Base-by-base conservation (phyloP, 768 basidiomycete genomes). In the Favolaschia claudopus region DNA sequence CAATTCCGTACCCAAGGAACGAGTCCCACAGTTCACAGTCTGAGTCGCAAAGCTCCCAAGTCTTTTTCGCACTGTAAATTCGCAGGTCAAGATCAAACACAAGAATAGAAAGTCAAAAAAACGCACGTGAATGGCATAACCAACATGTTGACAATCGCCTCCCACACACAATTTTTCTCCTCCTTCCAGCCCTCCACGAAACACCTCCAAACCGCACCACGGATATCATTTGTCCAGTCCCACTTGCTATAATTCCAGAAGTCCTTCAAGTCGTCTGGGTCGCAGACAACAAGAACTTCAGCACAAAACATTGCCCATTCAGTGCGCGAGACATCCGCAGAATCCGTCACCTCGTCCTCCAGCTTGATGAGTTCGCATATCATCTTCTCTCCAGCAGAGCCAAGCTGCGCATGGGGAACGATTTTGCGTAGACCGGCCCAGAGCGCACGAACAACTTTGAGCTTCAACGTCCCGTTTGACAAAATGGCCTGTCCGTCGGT, bases 91-190 rank as follows among this genome's bases (percentile, higher is more conserved):
- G 63, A 34, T 62, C 31, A 46, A 34, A 28, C 3, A 53, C 19
- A 32, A 22, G 38, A 55, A 28, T 5, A 46, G n/a, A 12, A 53
- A 34, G 38, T 15, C 17, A 64, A 59, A 42, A 28, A 27, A 64
- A 80, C 83, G 70, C 68, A 86, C 87, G 76, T 73, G 64, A 92
- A 93, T 7, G 91, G 91, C 47, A 85, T 77, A 27, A 79, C 79
- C 25, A 89, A 76, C 22, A 91, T 76, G 20, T 82, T 68, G 15
- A 82, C 71, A 19, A 80, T 80, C 14, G 81, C 79, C 58, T 88
- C 85, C 86, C 85, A 91, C 19, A 69, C 73, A 1, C 77, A 77
- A 15, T 77, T 76, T 3, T 63, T 64, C 45, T 79, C 76, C 14
- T 76, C 74, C 49, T 69, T 74, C 89, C 91, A 93, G 19, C 76